Evolutionary conservation across 805 yeast species (phyloP).

Genomic region (Candida endomychidarum): DNA sequence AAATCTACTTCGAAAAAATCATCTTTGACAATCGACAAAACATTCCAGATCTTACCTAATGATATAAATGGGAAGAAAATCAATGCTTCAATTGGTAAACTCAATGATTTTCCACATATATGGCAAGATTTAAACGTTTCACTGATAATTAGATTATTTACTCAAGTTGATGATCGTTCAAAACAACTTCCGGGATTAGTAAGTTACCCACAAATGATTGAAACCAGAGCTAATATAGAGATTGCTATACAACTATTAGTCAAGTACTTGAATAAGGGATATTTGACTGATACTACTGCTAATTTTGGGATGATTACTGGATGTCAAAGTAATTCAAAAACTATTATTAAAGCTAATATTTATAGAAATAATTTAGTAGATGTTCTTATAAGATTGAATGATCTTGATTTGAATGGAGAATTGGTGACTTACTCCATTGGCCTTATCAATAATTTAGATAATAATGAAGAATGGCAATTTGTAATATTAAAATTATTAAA

Average conservation of each 20-base stretch:
- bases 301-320: slow-evolving; percentile 30
- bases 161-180: slow-evolving; percentile 53
- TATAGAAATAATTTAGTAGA: slow-evolving; percentile 56
- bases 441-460: slow-evolving; percentile 15
- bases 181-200: slow-evolving; percentile 60
- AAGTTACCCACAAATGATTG: slow-evolving; percentile 42
- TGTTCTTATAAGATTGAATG: slow-evolving; percentile 46
- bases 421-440: slow-evolving; percentile 33
- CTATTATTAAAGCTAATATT: slow-evolving; percentile 23
- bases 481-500: slow-evolving; percentile 26
- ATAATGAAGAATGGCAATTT: slow-evolving; percentile 21
- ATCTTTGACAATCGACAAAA: slow-evolving; percentile 27
- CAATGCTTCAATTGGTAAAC: slow-evolving; percentile 1
- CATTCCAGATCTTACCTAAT: slow-evolving; percentile 27
- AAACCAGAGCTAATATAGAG: slow-evolving; percentile 17
- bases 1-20: slow-evolving; percentile 16
- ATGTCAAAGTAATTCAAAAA: slow-evolving; percentile 23
- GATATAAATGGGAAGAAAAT: slow-evolving; percentile 6
- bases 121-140: slow-evolving; percentile 69
- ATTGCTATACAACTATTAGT: slow-evolving; percentile 40
- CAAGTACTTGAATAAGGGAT: slow-evolving; percentile 47
- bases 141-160: slow-evolving; percentile 51
- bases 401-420: slow-evolving; percentile 33
- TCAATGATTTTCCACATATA: slow-evolving; percentile 1
- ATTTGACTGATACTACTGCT: slow-evolving; percentile 41